Base-by-base conservation (phyloP, 345 rosid genomes). In the Aquilaria yunnanensis region DNA sequence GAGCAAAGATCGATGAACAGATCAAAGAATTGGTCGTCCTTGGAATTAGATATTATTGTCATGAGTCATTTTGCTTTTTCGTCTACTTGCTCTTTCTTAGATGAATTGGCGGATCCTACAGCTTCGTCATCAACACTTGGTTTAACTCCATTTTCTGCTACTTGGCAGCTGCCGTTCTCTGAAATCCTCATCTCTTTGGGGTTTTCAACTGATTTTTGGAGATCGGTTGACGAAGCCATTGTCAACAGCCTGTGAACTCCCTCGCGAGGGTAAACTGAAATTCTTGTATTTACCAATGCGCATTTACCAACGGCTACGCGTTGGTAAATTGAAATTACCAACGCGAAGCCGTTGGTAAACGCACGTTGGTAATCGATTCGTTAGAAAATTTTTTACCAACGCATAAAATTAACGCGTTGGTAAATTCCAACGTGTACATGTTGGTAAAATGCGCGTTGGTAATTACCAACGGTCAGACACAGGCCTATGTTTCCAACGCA, bases 211-310 rank as follows among this genome's bases (percentile, higher is more conserved):
- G 80, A 71, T 81, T 74, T 86, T 2, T 82, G 81, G 45, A 77
- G 80, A 49, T 75, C 85, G 78, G 74, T 84, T 23, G 79, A 43
- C 1, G 88, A 63, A 32, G 96, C 74, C 50, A 83, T 69, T 8
- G 79, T 60, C 68, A 87, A 65, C 62, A 90, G 70, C 37, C 88
- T 85, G 56, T 72, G 66, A 14, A 90, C 56, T 62, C 97, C 91
- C 2, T 86, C 87, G 23, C 23, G 16, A 16, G 16, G 16, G 16
- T 16, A 16, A 16, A 16, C 16, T 16, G 16, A 16, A 16, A 16
- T 16, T 16, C 16, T 16, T 16, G 16, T 16, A 16, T 16, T 16
- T 16, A 16, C 16, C 16, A 16, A 16, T 0, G 16, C 0, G 16
- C 16, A 16, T 16, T 16, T 16, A 16, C 16, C 16, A 16, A 16